Conservation (phyloP, 371 early-diverging fungal species). For the Mucor sp. region DNA sequence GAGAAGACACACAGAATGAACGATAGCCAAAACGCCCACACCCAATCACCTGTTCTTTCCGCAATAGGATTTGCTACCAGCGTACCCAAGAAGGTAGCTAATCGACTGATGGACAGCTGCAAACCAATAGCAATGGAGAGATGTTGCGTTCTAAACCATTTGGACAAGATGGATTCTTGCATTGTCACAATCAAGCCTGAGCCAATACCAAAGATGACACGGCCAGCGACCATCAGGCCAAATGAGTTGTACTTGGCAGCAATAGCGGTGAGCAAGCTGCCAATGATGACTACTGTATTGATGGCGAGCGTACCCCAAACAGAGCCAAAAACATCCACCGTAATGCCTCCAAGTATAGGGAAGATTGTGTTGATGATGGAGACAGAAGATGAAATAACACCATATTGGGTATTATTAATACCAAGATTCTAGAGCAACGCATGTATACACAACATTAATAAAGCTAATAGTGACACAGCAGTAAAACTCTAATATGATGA, state of each 20-base stretch:
- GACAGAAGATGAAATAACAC: conserved; percentile 69
- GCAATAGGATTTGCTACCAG: conserved; percentile 36
- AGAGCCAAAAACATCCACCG: conserved; percentile 70
- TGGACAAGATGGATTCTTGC: conserved; percentile 71
- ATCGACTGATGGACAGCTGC: conserved; percentile 65
- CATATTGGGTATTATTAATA: conserved; percentile 71
- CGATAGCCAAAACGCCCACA: conserved; percentile 44
- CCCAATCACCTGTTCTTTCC: conserved; percentile 36
- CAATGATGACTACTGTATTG: conserved; percentile 58
- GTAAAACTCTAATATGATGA: neutral
- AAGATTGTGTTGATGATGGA: conserved; percentile 70
- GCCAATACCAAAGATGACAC: conserved; percentile 70
- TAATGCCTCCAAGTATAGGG: conserved; percentile 68
- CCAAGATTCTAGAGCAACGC: conserved; percentile 17
- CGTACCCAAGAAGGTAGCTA: conserved; percentile 49
- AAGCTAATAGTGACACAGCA: neutral
- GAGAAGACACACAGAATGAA: conserved; percentile 50
- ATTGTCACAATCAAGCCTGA: conserved; percentile 71
- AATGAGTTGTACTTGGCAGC: conserved; percentile 57
- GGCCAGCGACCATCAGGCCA: conserved; percentile 60
- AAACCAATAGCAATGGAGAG: conserved; percentile 64
- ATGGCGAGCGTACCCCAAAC: conserved; percentile 60
- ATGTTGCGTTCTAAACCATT: conserved; percentile 71
- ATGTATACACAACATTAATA: neutral
- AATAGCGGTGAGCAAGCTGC: conserved; percentile 60